Evolutionary conservation across 345 rosid genomes (phyloP).

Genomic region (Ricinus communis): DNA sequence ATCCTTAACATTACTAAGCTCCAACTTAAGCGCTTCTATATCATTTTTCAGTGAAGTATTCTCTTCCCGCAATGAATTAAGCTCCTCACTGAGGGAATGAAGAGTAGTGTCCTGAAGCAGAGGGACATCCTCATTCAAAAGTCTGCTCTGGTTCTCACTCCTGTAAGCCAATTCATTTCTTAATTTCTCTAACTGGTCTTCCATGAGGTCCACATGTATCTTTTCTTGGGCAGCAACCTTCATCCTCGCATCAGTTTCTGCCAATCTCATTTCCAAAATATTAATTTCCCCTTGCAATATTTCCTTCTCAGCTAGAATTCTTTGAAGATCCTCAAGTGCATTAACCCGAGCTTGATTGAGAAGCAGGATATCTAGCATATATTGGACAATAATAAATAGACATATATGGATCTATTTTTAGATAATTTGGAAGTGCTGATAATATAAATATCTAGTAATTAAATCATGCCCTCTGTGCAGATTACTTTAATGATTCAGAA

Average conservation of each 20-base stretch:
- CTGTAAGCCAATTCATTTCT: conserved; percentile 48
- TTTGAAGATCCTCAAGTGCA: conserved; percentile 72
- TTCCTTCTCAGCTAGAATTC: conserved; percentile 71
- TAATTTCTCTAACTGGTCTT: conserved; percentile 68
- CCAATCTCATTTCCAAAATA: conserved; percentile 63
- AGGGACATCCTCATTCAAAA: conserved; percentile 27
- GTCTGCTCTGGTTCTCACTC: conserved; percentile 28
- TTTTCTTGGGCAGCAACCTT: conserved; percentile 75
- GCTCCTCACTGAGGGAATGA: conserved; percentile 58
- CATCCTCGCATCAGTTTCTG: conserved; percentile 88
- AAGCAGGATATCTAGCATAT: conserved; percentile 65
- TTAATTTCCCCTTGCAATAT: conserved; percentile 71
- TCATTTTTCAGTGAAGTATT: conserved; percentile 63
- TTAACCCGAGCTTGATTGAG: conserved; percentile 78
- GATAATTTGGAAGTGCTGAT: background rate
- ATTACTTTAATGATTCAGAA: background rate
- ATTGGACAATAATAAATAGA: conserved; percentile 10
- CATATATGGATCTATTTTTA: background rate
- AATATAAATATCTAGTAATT: background rate
- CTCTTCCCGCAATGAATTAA: conserved; percentile 61
- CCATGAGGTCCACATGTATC: conserved; percentile 64
- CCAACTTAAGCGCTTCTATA: conserved; percentile 56
- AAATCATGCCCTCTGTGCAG: background rate
- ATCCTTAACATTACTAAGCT: conserved; percentile 50
- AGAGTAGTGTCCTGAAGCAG: conserved; percentile 34